phyloP scores from a whole-genome alignment of 768 basidiomycete species.

The Cubamyces sp. region DNA sequence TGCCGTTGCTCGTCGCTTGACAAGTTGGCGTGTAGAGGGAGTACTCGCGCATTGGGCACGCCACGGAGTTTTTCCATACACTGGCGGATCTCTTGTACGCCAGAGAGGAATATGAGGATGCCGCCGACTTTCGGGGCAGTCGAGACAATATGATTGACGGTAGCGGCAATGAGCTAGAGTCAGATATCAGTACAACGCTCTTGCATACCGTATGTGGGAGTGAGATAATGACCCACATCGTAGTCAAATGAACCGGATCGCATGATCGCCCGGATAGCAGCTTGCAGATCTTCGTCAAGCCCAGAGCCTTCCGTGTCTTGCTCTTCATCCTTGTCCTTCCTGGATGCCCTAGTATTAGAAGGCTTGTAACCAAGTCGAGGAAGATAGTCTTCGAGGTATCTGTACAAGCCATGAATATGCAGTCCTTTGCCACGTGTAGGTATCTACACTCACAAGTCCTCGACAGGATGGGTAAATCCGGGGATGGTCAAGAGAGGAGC shows the following conservation, averaged over 20 bases:
- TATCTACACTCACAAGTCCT: conserved; percentile 60
- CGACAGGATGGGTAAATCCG: conserved; percentile 78
- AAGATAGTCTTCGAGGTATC: conserved; percentile 84
- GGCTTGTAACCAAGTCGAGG: conserved; percentile 60
- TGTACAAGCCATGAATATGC: conserved; percentile 36
- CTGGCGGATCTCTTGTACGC: conserved; percentile 84
- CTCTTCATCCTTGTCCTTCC: conserved; percentile 41
- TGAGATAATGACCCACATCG: conserved; percentile 46
- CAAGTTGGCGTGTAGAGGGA: conserved; percentile 90
- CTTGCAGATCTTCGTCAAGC: conserved; percentile 53
- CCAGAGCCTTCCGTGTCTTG: conserved; percentile 49
- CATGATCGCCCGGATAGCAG: conserved; percentile 62
- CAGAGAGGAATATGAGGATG: conserved; percentile 88
- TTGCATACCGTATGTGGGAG: neutral
- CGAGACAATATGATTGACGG: conserved; percentile 65
- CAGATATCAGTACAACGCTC: neutral
- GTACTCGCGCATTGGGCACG: conserved; percentile 44
- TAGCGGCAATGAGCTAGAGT: conserved; percentile 62
- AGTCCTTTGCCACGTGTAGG: neutral
- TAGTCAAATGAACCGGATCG: conserved; percentile 74
- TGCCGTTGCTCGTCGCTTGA: conserved; percentile 80
- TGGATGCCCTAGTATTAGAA: conserved; percentile 39
- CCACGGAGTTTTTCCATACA: conserved; percentile 65
- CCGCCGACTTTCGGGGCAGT: conserved; percentile 57
- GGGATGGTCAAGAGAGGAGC: conserved; percentile 86